A percentile compares a stretch with the other conserved stretches of the same genome.
Evolutionary conservation across 192 early-diverging fungal genomes (phyloP).

Genomic region (Kappamyces sp.): DNA sequence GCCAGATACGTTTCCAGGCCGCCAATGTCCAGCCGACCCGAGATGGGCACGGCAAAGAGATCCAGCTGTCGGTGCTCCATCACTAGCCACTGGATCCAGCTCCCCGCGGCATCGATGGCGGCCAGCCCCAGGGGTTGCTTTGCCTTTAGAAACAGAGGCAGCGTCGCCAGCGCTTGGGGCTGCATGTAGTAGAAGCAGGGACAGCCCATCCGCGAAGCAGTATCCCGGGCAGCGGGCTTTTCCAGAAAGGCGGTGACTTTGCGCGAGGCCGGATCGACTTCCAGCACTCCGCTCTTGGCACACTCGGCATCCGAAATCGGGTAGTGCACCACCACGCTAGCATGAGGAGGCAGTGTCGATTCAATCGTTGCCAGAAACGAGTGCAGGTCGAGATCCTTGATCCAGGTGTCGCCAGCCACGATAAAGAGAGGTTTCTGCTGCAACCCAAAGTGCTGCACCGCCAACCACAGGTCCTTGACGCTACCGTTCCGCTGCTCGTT

Average conservation of each 20-base stretch:
- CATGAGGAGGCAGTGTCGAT: neutral
- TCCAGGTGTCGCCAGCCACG: constrained; percentile 57
- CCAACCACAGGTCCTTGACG: constrained; percentile 45
- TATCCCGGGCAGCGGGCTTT: constrained; percentile 44
- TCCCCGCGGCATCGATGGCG: constrained; percentile 53
- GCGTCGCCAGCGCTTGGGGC: constrained; percentile 14
- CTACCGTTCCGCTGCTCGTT: constrained; percentile 53
- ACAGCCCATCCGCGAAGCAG: constrained; percentile 42
- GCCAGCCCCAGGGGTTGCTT: constrained; percentile 28
- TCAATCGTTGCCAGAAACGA: constrained; percentile 22
- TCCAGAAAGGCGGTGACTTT: constrained; percentile 44
- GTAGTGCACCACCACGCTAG: constrained; percentile 43
- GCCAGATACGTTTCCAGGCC: constrained; percentile 47
- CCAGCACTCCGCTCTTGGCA: constrained; percentile 50
- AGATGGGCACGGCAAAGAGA: constrained; percentile 33
- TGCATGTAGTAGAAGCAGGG: constrained; percentile 58
- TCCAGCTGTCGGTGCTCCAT: constrained; percentile 14
- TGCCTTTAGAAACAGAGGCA: constrained; percentile 40
- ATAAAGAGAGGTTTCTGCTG: constrained; percentile 36
- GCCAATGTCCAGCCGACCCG: constrained; percentile 61
- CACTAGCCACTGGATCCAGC: constrained; percentile 41
- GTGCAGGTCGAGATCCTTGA: constrained; percentile 43
- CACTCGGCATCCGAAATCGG: constrained; percentile 41
- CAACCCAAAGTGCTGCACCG: constrained; percentile 33
- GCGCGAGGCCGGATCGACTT: constrained; percentile 18